Conservation (phyloP, 257 asterid genomes). For the Craterostigma plantagineum region DNA sequence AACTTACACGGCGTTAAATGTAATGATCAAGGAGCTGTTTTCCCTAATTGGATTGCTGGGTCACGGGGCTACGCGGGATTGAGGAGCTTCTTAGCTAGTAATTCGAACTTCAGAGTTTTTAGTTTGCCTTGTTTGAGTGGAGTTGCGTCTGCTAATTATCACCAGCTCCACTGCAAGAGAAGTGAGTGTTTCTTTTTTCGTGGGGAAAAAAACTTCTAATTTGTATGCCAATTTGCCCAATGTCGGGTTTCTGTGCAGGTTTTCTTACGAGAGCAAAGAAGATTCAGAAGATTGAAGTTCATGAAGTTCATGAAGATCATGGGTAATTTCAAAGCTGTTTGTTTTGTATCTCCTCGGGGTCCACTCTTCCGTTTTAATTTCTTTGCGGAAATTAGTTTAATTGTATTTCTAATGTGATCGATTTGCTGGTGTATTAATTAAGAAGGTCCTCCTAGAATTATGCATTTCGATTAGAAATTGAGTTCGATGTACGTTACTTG, state of each 20-base stretch:
- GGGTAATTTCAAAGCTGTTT: slow-evolving; percentile 28
- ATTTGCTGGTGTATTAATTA: no score
- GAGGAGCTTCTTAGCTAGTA: slow-evolving; percentile 11
- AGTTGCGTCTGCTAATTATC: slow-evolving; percentile 14
- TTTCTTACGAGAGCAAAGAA: slow-evolving; percentile 58
- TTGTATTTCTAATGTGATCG: neutral
- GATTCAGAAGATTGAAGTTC: slow-evolving; percentile 28
- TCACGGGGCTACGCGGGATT: slow-evolving; percentile 13
- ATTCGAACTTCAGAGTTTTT: slow-evolving; percentile 12
- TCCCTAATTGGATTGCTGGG: slow-evolving; percentile 9
- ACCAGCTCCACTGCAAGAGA: slow-evolving; percentile 26
- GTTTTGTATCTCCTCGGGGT: neutral
- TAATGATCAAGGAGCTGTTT: slow-evolving; percentile 2
- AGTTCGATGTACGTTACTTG: slow-evolving; percentile 5
- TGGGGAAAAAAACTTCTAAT: neutral
- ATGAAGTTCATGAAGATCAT: slow-evolving; percentile 59
- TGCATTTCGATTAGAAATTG: neutral
- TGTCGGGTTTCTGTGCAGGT: slow-evolving; percentile 26
- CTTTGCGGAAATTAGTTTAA: no score
- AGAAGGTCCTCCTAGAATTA: neutral
- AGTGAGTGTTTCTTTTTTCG: slow-evolving; percentile 16
- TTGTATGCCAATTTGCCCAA: neutral
- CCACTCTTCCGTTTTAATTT: neutral
- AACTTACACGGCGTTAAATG: slow-evolving; percentile 9
- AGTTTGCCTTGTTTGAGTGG: slow-evolving; percentile 12